A percentile compares a stretch with the other conserved stretches of the same genome.
Conservation (phyloP, 768 basidiomycete species). For the Lactarius tabidus region DNA sequence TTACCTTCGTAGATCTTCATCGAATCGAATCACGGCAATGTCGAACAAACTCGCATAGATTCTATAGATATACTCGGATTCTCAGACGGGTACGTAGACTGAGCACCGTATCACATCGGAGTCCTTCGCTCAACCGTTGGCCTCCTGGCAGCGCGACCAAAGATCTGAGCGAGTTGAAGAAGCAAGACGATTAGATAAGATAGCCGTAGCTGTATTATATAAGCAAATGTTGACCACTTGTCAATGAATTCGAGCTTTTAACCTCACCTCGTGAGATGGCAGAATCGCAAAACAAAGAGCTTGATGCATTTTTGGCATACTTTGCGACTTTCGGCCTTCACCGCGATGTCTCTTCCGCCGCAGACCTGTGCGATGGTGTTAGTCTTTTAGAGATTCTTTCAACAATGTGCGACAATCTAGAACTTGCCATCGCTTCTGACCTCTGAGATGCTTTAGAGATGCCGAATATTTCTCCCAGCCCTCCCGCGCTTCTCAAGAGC, state of each 20-base stretch:
- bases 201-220: not conserved
- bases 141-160: conserved; percentile 34
- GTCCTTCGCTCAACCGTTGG: not conserved
- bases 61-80: conserved; percentile 61
- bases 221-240: not conserved
- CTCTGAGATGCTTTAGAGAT: conserved; percentile 49
- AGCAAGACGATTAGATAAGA: conserved; percentile 29
- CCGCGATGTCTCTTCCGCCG: conserved; percentile 54
- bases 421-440: conserved; percentile 4
- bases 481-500: conserved; percentile 53
- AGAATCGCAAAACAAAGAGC: conserved; percentile 52
- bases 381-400: conserved; percentile 73
- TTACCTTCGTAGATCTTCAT: conserved; percentile 55
- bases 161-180: conserved; percentile 37
- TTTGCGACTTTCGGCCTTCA: conserved; percentile 68
- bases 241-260: not conserved
- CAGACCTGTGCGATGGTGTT: conserved; percentile 78
- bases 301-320: conserved; percentile 79
- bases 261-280: conserved; percentile 21
- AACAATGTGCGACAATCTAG: conserved; percentile 54
- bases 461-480: conserved; percentile 70
- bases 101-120: not conserved
- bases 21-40: conserved; percentile 57
- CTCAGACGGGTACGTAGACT: conserved; percentile 46
- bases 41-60: conserved; percentile 65